These are phyloP conservation scores for Citrus cavaleriei DNA, from an alignment of 345 rosid genomes.

Conservation along the genomic window DNA sequence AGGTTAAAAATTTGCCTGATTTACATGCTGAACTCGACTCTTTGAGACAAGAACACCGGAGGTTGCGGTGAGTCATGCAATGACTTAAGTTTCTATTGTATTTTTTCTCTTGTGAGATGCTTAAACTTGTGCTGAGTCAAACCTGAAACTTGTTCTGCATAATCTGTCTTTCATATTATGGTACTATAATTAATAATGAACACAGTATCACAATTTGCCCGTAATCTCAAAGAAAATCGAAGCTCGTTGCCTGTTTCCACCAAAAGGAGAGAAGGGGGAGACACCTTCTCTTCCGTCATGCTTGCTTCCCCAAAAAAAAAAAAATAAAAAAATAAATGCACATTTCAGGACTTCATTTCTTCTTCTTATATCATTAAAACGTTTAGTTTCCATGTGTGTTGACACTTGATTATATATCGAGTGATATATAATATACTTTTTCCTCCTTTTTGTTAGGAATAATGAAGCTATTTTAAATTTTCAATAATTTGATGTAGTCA, in stretches of 20 bases:
- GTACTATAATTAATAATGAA: background rate
- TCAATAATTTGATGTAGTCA: background rate
- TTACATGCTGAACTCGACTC: conserved; percentile 56
- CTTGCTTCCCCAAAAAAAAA: background rate
- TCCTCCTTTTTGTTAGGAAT: background rate
- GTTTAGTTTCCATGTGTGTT: background rate
- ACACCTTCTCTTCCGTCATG: background rate
- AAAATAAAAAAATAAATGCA: too few species aligned
- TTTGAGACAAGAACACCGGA: conserved; percentile 59
- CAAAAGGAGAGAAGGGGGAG: background rate
- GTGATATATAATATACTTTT: background rate
- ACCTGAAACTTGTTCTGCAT: background rate
- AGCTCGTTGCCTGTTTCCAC: too few species aligned
- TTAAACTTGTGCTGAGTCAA: background rate
- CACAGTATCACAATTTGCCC: background rate
- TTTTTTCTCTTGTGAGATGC: background rate
- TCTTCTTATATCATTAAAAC: background rate
- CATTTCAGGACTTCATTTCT: background rate
- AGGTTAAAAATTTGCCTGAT: conserved; percentile 47
- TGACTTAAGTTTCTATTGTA: background rate
- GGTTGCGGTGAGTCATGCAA: conserved; percentile 54
- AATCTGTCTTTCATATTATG: background rate
- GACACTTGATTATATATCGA: background rate
- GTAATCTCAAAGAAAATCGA: background rate
- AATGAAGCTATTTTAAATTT: background rate